Conservation (phyloP, 2,329 filamentous ascomycete species). For the Paraphoma chrysanthemicola region DNA sequence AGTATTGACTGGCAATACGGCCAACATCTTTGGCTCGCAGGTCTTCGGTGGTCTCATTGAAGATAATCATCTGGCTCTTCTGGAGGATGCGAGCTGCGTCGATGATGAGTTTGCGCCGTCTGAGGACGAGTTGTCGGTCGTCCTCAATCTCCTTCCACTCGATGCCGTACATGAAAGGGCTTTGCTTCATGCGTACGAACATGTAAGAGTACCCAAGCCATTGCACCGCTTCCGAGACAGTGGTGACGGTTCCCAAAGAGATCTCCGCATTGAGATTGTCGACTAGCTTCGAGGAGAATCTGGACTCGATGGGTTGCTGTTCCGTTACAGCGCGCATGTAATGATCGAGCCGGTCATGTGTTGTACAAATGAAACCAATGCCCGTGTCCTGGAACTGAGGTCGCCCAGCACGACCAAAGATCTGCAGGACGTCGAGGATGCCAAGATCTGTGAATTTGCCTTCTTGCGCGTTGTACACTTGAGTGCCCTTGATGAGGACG, state of each 20-base stretch:
- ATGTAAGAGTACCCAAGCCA: constrained; percentile 99
- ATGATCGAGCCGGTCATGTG: constrained; percentile 88
- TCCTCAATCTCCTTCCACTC: constrained; percentile 91
- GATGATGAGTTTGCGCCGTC: constrained; percentile 84
- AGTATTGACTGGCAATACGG: constrained; percentile 95
- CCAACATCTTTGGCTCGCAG: constrained; percentile 94
- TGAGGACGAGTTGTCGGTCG: constrained; percentile 85
- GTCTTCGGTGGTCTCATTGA: constrained; percentile 93
- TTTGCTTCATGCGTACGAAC: constrained; percentile 94
- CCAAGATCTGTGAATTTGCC: constrained; percentile 96
- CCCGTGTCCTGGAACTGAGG: constrained; percentile 97
- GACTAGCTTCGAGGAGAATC: constrained; percentile 89
- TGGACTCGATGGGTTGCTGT: constrained; percentile 96
- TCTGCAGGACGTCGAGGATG: constrained; percentile 95
- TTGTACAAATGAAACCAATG: constrained; percentile 98
- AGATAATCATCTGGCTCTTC: constrained; percentile 98
- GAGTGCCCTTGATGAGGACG: constrained; percentile 97
- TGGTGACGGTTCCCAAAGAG: constrained; percentile 90
- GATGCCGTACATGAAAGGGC: constrained; percentile 91
- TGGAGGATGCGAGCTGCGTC: constrained; percentile 87
- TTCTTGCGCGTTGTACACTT: constrained; percentile 94
- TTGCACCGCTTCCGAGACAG: constrained; percentile 88
- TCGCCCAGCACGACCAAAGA: constrained; percentile 96
- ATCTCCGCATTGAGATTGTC: constrained; percentile 98
- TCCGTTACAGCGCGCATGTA: constrained; percentile 93